Evolutionary conservation across 305 asterid species (phyloP), one percentile per base, ranked within the genome.

Genomic region (Rubia balearica): DNA sequence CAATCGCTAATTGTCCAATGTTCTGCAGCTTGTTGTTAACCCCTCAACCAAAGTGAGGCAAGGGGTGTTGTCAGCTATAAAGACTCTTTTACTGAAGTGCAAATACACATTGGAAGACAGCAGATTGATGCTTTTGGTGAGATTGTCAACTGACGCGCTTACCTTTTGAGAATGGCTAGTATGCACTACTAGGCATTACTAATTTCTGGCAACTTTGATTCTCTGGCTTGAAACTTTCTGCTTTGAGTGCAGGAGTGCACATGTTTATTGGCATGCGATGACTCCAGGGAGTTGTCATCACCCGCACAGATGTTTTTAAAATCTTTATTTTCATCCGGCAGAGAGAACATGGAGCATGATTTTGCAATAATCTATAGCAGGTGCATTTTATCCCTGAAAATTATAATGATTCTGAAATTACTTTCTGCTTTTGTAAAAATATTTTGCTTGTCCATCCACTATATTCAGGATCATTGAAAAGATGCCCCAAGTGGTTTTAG

Each of bases 41-140:
- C 90, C 98, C 65, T 81, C 88, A 81, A 81, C 81, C 79, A 92
- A 82, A 69, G 99, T 88, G 74, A 86, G 91, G 71, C 80, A 22
- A 64, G 98, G 96, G 65, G 75, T 84, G 76, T 79, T 94, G 80
- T 85, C 85, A 69, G 83, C 98, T 74, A 73, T 87, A 65, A 74
- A 79, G 84, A 87, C 82, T 41, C 89, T 94, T 48, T 74, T 94
- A 68, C 68, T 83, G 74, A 87, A 84, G 73, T 89, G 95, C 85
- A 81, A 81, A 76, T 74, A 65, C 81, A 76, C 95, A 11, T 79
- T 94, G 85, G 85, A 78, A 85, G 90, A 85, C 72, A 91, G 92
- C 92, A 88, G 95, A 83, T 76, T 83, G 77, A 82, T 89, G 88
- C 90, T 94, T 83, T 83, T 94, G 98, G 99, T 94, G 80, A 89